A percentile compares a stretch with the other conserved stretches of the same genome.
phyloP scores from a whole-genome alignment of 306 rosid species.

The Macrotyloma uniflorum region DNA sequence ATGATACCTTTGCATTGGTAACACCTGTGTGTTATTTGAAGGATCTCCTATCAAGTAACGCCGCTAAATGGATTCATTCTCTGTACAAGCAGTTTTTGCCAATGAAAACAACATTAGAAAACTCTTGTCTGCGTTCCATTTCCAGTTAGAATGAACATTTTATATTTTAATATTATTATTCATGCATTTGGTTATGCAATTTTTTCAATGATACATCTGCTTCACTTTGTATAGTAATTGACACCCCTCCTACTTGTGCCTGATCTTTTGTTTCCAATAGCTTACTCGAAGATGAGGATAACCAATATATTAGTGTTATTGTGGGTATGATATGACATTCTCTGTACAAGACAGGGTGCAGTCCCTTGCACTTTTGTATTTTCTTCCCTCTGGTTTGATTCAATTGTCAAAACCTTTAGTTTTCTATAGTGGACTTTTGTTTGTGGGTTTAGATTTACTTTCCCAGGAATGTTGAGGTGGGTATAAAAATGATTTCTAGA shows the following conservation, averaged over 20 bases:
- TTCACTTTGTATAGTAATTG: neutral
- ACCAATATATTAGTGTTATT: neutral
- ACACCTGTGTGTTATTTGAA: no score
- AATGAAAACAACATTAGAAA: no score
- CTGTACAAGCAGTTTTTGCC: no score
- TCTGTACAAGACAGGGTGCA: neutral
- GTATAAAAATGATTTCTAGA: neutral
- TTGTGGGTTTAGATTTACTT: neutral
- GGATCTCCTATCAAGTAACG: no score
- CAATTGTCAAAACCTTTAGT: neutral
- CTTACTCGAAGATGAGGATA: neutral
- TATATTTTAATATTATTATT: neutral
- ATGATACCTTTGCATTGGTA: no score
- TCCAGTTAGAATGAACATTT: no score
- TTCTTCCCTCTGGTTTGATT: slow-evolving; percentile 9
- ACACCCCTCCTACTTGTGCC: neutral
- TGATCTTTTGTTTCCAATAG: neutral
- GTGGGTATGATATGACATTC: neutral
- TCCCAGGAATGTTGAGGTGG: neutral
- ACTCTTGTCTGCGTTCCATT: no score
- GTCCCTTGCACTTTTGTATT: neutral
- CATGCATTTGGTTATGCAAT: neutral
- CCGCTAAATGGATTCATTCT: no score
- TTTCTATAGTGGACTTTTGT: neutral
- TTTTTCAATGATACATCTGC: neutral